phyloP scores from a whole-genome alignment of 2,329 filamentous ascomycete species.

The Colletotrichum lupini region DNA sequence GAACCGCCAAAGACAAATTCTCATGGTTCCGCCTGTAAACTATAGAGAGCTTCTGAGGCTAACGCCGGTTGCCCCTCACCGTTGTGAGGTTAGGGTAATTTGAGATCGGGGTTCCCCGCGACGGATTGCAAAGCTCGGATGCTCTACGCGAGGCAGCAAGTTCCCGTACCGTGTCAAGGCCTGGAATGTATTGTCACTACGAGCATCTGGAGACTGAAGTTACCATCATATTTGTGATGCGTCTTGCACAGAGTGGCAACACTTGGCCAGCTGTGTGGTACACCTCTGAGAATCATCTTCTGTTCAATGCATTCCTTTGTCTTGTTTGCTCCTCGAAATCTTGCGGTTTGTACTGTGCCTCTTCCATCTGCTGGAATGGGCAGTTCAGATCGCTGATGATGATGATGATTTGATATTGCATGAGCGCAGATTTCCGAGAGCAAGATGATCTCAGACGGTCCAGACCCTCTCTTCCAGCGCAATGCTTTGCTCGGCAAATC shows the following conservation, averaged over 20 bases:
- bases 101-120: constrained; percentile 1
- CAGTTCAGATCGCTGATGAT: not conserved
- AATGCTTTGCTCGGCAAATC: not conserved
- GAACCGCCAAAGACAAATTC: not conserved
- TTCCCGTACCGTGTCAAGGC: not conserved
- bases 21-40: not conserved
- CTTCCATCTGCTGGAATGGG: not conserved
- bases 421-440: too few relatives aligned
- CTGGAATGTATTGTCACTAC: not conserved
- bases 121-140: not conserved
- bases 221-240: not conserved
- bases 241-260: not conserved
- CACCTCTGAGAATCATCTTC: not conserved
- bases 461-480: not conserved
- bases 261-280: not conserved
- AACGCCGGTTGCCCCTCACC: not conserved
- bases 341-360: not conserved
- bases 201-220: not conserved
- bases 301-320: not conserved
- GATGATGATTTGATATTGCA: not conserved
- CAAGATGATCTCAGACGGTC: not conserved
- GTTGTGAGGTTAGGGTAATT: not conserved
- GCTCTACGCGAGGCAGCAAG: not conserved
- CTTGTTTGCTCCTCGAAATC: not conserved
- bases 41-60: not conserved